Evolutionary conservation across 2,329 filamentous ascomycete genomes (phyloP).

Genomic region (Ciborinia camelliae): DNA sequence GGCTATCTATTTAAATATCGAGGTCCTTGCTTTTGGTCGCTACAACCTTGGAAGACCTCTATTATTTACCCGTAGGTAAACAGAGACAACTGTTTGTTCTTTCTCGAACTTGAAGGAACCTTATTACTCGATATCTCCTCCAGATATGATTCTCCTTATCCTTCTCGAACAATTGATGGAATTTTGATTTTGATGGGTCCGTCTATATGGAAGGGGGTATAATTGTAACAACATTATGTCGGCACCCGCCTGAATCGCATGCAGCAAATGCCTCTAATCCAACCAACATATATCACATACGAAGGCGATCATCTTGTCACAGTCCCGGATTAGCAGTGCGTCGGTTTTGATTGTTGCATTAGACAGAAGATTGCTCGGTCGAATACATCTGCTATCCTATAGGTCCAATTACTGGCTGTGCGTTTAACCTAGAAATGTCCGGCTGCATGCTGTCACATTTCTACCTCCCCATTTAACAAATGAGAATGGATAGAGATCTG

Average conservation of each 20-base stretch:
- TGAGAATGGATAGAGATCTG: not conserved
- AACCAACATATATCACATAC: slow-evolving; percentile 8
- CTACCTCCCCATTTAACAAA: not conserved
- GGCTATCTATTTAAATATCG: slow-evolving; percentile 12
- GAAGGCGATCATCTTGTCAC: slow-evolving; percentile 13
- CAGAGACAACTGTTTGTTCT: not conserved
- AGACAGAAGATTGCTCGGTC: not conserved
- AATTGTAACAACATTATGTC: not conserved
- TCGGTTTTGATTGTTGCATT: not conserved
- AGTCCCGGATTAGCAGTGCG: slow-evolving; percentile 21
- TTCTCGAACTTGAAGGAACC: not conserved
- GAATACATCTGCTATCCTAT: not conserved
- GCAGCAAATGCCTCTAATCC: slow-evolving; percentile 2
- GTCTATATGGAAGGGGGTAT: not conserved
- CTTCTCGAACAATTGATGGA: slow-evolving; percentile 14
- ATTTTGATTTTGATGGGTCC: slow-evolving; percentile 1
- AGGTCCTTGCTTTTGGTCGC: not conserved
- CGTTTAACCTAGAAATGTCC: not conserved
- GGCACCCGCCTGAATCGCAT: slow-evolving; percentile 7
- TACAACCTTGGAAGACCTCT: not conserved
- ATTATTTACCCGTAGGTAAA: not conserved
- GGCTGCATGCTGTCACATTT: slow-evolving; percentile 12
- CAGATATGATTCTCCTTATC: not conserved
- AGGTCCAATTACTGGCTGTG: slow-evolving; percentile 1
- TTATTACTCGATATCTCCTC: not conserved